Evolutionary conservation across 2,329 filamentous ascomycete species (phyloP).

Genomic region (Claviceps sp.): DNA sequence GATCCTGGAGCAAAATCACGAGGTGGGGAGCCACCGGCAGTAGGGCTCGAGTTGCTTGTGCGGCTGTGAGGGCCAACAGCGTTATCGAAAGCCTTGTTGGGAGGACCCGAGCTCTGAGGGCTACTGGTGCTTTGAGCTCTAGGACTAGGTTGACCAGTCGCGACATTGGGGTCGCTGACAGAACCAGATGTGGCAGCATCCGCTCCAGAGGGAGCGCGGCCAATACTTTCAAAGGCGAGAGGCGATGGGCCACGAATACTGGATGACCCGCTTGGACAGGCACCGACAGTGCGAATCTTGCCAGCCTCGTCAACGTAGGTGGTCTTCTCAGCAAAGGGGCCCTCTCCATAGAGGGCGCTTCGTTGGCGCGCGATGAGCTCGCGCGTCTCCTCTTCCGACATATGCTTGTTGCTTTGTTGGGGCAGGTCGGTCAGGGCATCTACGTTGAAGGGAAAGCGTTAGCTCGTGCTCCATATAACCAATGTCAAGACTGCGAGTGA

Average conservation of each 20-base stretch:
- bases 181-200: slow-evolving; percentile 27
- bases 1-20: slow-evolving; percentile 42
- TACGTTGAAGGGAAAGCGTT: slow-evolving; percentile 28
- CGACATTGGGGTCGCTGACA: slow-evolving; percentile 19
- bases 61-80: slow-evolving; percentile 47
- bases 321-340: slow-evolving; percentile 51
- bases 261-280: slow-evolving; percentile 48
- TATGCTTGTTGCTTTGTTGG: slow-evolving; percentile 49
- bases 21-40: slow-evolving; percentile 61
- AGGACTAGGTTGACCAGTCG: slow-evolving; percentile 38
- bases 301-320: slow-evolving; percentile 57
- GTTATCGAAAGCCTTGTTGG: slow-evolving; percentile 49
- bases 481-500: slow-evolving; percentile 3
- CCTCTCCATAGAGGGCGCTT: slow-evolving; percentile 80
- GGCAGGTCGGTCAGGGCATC: slow-evolving; percentile 36
- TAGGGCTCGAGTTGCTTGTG: slow-evolving; percentile 72
- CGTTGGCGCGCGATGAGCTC: slow-evolving; percentile 94
- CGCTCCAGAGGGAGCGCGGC: slow-evolving; percentile 23
- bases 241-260: slow-evolving; percentile 67
- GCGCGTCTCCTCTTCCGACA: slow-evolving; percentile 92
- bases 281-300: slow-evolving; percentile 48
- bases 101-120: slow-evolving; percentile 48
- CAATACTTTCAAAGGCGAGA: slow-evolving; percentile 55
- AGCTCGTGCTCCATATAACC: slow-evolving; percentile 21
- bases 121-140: slow-evolving; percentile 78